Percentiles rank a stretch among this genome's conserved stretches.
These are phyloP conservation scores for Paraphaeosphaeria minitans DNA, from an alignment of 2,329 filamentous ascomycete genomes.

Conservation along the genomic window DNA sequence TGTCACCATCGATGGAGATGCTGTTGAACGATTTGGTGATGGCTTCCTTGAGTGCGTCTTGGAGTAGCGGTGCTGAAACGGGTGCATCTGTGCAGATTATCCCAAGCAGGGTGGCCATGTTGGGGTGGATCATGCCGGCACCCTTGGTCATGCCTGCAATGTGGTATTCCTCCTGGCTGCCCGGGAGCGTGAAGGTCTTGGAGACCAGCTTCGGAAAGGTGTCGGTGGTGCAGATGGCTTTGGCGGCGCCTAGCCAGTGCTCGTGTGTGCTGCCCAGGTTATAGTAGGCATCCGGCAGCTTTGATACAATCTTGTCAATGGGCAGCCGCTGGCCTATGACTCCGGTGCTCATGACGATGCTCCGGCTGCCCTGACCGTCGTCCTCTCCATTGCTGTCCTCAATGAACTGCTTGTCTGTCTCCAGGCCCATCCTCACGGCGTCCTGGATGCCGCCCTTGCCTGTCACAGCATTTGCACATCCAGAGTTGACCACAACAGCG, in stretches of 20 bases:
- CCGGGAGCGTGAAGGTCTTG: constrained; percentile 80
- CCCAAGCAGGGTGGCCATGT: constrained; percentile 95
- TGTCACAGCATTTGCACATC: constrained; percentile 96
- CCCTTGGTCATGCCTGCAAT: constrained; percentile 97
- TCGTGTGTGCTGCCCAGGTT: constrained; percentile 76
- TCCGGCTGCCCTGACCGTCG: constrained; percentile 60
- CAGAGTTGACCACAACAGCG: constrained; percentile 90
- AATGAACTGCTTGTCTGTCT: constrained; percentile 70
- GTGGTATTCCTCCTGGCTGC: constrained; percentile 76
- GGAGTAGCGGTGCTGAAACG: constrained; percentile 70
- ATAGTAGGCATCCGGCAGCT: constrained; percentile 76
- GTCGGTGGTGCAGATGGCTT: constrained; percentile 96
- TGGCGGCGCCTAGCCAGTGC: constrained; percentile 84
- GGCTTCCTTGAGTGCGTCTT: constrained; percentile 71
- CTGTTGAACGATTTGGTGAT: constrained; percentile 90
- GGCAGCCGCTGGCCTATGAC: constrained; percentile 95
- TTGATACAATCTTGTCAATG: constrained; percentile 84
- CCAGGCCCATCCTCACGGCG: constrained; percentile 79
- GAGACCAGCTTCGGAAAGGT: constrained; percentile 97
- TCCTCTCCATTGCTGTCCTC: constrained; percentile 40
- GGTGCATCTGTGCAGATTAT: constrained; percentile 92
- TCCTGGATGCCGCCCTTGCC: constrained; percentile 88
- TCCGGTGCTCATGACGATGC: constrained; percentile 98
- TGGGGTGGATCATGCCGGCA: constrained; percentile 98
- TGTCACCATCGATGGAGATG: constrained; percentile 96